These are phyloP conservation scores for Paramecium caudatum DNA, from an alignment of 73 alveolate species.

Conservation along the genomic window DNA sequence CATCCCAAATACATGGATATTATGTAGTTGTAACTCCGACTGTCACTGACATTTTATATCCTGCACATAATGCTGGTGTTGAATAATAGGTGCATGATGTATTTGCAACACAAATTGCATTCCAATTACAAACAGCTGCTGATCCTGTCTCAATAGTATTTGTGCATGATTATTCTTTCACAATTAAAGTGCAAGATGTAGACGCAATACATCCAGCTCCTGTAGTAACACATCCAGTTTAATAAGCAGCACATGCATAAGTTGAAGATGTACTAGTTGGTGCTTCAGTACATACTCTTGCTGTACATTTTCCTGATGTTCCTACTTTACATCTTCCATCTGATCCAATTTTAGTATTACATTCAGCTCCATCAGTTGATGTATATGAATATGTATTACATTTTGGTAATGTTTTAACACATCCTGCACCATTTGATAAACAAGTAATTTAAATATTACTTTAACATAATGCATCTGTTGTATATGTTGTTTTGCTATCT, in stretches of 20 bases:
- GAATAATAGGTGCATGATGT: background rate
- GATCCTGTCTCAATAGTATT: too few species aligned
- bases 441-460: background rate
- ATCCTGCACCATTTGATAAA: background rate
- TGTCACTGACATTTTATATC: too few species aligned
- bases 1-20: slow-evolving; percentile 39
- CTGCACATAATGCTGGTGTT: background rate
- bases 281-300: background rate
- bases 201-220: background rate
- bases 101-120: slow-evolving; percentile 48
- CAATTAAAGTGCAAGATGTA: background rate
- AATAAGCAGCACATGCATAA: background rate
- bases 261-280: background rate
- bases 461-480: background rate
- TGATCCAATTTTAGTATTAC: slow-evolving; percentile 25
- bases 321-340: slow-evolving; percentile 49
- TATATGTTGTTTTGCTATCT: background rate
- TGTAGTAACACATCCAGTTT: background rate
- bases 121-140: slow-evolving; percentile 13
- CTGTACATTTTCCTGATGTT: background rate
- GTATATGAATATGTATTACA: background rate
- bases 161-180: background rate
- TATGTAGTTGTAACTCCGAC: background rate
- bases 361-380: slow-evolving; percentile 1
- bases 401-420: background rate